These are phyloP conservation scores for Camelina sativa DNA, from an alignment of 345 rosid genomes.

Conservation along the genomic window DNA sequence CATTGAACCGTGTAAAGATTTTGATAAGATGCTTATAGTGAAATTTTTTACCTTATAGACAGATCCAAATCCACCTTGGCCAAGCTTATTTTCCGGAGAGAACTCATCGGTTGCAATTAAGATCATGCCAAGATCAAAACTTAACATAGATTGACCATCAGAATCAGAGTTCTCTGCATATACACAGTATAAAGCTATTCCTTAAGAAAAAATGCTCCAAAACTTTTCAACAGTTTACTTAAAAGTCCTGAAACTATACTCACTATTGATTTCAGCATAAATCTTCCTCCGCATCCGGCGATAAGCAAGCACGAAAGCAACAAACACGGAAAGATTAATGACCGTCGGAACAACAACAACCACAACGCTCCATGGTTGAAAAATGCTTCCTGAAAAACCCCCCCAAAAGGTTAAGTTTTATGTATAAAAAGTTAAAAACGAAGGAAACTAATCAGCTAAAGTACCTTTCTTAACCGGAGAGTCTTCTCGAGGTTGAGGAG, in stretches of 20 bases:
- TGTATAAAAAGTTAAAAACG: not conserved
- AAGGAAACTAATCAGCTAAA: not conserved
- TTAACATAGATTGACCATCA: conserved; percentile 32
- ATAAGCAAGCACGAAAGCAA: conserved; percentile 33
- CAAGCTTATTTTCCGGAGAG: conserved; percentile 45
- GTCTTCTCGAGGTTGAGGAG: conserved; percentile 12
- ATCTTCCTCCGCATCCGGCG: conserved; percentile 31
- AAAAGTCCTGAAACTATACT: conserved; percentile 4
- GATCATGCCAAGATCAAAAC: conserved; percentile 41
- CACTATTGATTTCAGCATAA: conserved; percentile 26
- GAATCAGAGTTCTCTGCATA: conserved; percentile 35
- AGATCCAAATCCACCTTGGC: conserved; percentile 55
- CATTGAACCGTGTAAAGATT: not conserved
- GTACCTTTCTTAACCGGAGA: conserved; percentile 35
- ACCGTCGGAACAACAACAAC: conserved; percentile 39
- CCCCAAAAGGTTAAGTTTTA: not conserved
- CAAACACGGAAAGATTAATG: conserved; percentile 18
- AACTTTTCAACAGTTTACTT: not conserved
- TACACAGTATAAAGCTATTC: not conserved
- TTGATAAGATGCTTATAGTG: not conserved
- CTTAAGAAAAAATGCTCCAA: not conserved
- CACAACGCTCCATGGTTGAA: conserved; percentile 41
- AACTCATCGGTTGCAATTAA: conserved; percentile 41
- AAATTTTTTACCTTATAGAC: conserved; percentile 51
- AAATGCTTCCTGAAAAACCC: conserved; percentile 24